These are phyloP conservation scores for Botrytis porri DNA, from an alignment of 2,329 filamentous ascomycete species.

Conservation along the genomic window DNA sequence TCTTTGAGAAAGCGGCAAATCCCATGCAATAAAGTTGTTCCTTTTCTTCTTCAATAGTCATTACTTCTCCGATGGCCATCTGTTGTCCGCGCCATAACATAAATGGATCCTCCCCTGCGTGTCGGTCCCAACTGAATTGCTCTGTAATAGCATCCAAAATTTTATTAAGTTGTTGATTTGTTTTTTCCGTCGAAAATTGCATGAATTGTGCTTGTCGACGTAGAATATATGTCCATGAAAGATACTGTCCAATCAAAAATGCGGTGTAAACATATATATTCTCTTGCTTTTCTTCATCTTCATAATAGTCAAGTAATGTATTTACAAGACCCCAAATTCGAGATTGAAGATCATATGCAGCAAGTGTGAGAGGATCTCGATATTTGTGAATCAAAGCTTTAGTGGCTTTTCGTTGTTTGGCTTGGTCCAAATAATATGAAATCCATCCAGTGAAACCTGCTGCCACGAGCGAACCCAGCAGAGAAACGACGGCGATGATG, in stretches of 20 bases:
- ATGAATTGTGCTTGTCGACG: slow-evolving; percentile 33
- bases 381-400: slow-evolving; percentile 33
- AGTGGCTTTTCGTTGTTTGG: slow-evolving; percentile 29
- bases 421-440: slow-evolving; percentile 33
- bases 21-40: slow-evolving; percentile 31
- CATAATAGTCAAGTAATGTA: slow-evolving; percentile 23
- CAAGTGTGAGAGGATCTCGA: slow-evolving; percentile 31
- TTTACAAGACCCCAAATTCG: slow-evolving; percentile 29
- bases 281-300: slow-evolving; percentile 26
- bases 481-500: slow-evolving; percentile 32
- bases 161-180: slow-evolving; percentile 27
- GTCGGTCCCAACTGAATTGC: slow-evolving; percentile 23
- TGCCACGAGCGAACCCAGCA: slow-evolving; percentile 31
- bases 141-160: slow-evolving; percentile 27
- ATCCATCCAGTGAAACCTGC: slow-evolving; percentile 34
- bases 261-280: slow-evolving; percentile 31
- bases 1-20: slow-evolving; percentile 28
- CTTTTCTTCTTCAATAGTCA: slow-evolving; percentile 28
- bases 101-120: slow-evolving; percentile 27
- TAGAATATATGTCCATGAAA: slow-evolving; percentile 33
- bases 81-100: slow-evolving; percentile 35
- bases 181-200: slow-evolving; percentile 30
- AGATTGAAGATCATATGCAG: slow-evolving; percentile 31
- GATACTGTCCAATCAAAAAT: slow-evolving; percentile 32
- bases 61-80: slow-evolving; percentile 34